Conservation (phyloP, 257 asterid species). For the Marsdenia floribunda region DNA sequence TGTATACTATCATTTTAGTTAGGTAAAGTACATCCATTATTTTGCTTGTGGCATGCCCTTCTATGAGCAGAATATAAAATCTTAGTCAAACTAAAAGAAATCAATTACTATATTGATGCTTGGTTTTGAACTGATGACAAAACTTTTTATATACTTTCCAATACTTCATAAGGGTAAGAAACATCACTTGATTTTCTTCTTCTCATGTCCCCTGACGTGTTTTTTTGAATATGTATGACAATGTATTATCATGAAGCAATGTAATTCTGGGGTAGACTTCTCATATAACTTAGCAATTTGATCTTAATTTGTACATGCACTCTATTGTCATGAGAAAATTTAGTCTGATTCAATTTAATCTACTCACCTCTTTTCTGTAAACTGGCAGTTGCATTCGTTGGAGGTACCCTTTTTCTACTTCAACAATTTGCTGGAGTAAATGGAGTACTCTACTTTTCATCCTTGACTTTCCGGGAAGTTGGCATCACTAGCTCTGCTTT, state of each 20-base stretch:
- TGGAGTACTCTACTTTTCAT: conserved; percentile 83
- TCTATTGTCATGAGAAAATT: background rate
- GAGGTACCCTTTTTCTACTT: conserved; percentile 74
- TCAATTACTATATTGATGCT: background rate
- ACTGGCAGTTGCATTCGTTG: conserved; percentile 69
- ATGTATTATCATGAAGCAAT: background rate
- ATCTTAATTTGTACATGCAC: background rate
- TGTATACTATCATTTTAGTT: background rate
- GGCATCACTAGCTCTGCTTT: conserved; percentile 70
- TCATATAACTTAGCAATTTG: background rate
- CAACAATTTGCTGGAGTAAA: conserved; percentile 88
- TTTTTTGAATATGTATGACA: background rate
- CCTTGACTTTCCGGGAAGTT: conserved; percentile 72
- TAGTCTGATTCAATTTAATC: background rate
- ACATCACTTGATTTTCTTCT: background rate
- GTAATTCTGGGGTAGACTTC: background rate
- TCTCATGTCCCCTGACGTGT: background rate
- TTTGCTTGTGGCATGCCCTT: background rate
- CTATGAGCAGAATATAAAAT: background rate
- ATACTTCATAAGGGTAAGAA: background rate
- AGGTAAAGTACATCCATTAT: background rate
- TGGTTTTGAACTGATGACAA: background rate
- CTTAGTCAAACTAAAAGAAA: background rate
- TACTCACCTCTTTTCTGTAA: conserved; percentile 8
- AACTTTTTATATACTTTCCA: background rate